Conservation (phyloP, 176 grass and related monocot genomes). For the Eragrostis nindensis region DNA sequence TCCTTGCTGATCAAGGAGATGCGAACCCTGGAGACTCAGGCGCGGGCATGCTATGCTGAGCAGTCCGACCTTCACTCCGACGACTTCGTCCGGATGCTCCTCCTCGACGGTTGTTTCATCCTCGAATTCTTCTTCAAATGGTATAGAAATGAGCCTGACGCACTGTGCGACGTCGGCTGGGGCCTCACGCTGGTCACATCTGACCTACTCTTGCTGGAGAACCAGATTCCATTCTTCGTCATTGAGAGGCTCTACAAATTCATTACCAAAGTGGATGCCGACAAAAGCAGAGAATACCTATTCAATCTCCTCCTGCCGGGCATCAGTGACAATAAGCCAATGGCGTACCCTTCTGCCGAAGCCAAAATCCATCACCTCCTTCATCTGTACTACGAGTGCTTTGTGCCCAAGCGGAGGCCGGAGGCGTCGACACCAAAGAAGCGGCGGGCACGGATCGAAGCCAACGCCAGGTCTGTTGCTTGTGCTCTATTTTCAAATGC, state of each 20-base stretch:
- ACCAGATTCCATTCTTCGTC: background rate
- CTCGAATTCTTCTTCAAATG: background rate
- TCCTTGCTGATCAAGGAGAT: background rate
- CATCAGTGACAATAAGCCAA: no score
- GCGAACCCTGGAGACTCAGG: background rate
- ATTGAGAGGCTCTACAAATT: background rate
- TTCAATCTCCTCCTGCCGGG: no score
- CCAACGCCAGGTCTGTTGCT: no score
- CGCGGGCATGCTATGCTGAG: background rate
- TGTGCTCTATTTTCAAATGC: no score
- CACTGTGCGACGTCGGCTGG: background rate
- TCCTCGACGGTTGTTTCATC: slow-evolving; percentile 15
- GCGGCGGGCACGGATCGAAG: no score
- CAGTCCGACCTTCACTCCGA: background rate
- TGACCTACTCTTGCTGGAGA: background rate
- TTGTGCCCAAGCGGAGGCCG: background rate
- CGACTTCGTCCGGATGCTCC: slow-evolving; percentile 12
- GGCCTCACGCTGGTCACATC: background rate
- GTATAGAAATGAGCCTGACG: background rate
- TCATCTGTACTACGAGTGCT: background rate
- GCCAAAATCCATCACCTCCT: background rate
- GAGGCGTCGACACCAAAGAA: no score
- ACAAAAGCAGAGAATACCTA: no score
- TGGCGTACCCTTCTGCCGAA: background rate
- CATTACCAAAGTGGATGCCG: no score